These are phyloP conservation scores for Collybia nuda DNA, from an alignment of 768 basidiomycete genomes.

Conservation along the genomic window DNA sequence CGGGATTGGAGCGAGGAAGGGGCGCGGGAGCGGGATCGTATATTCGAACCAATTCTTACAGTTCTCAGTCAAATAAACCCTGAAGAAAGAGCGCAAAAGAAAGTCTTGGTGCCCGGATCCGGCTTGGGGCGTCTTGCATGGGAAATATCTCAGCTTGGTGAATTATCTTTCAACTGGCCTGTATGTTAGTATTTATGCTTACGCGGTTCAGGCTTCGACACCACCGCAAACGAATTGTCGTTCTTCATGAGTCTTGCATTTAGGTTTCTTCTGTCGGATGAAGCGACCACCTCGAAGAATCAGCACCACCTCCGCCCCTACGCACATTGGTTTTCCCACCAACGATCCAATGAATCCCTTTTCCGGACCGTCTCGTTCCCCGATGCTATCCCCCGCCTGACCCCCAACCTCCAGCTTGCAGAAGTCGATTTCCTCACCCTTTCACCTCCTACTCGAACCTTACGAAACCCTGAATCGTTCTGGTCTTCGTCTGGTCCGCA, in stretches of 20 bases:
- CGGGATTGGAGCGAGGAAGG: slow-evolving; percentile 72
- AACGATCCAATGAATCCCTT: slow-evolving; percentile 44
- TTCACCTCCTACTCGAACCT: slow-evolving; percentile 16
- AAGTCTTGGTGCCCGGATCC: slow-evolving; percentile 62
- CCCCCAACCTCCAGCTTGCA: slow-evolving; percentile 39
- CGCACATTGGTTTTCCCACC: slow-evolving; percentile 72
- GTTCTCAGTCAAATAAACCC: slow-evolving; percentile 33
- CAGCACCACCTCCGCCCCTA: slow-evolving; percentile 61
- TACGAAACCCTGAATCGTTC: slow-evolving; percentile 9
- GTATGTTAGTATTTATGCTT: slow-evolving; percentile 4
- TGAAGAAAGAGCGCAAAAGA: slow-evolving; percentile 28
- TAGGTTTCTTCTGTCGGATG: slow-evolving; percentile 54
- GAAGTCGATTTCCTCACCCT: slow-evolving; percentile 61
- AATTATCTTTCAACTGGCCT: slow-evolving; percentile 5
- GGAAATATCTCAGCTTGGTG: slow-evolving; percentile 65
- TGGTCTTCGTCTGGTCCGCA: slow-evolving; percentile 10
- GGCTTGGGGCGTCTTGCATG: slow-evolving; percentile 67
- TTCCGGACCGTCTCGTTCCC: slow-evolving; percentile 60
- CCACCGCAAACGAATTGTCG: slow-evolving; percentile 64
- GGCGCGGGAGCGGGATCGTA: slow-evolving; percentile 46
- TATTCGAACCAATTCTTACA: slow-evolving; percentile 57
- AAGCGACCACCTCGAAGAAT: slow-evolving; percentile 34
- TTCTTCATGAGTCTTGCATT: slow-evolving; percentile 65
- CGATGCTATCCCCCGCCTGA: slow-evolving; percentile 54
- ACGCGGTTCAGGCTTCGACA: slow-evolving; percentile 42